Evolutionary conservation across 139 green algal genomes (phyloP), one percentile per base, ranked within the genome.

Genomic region (Micractinium conductrix): DNA sequence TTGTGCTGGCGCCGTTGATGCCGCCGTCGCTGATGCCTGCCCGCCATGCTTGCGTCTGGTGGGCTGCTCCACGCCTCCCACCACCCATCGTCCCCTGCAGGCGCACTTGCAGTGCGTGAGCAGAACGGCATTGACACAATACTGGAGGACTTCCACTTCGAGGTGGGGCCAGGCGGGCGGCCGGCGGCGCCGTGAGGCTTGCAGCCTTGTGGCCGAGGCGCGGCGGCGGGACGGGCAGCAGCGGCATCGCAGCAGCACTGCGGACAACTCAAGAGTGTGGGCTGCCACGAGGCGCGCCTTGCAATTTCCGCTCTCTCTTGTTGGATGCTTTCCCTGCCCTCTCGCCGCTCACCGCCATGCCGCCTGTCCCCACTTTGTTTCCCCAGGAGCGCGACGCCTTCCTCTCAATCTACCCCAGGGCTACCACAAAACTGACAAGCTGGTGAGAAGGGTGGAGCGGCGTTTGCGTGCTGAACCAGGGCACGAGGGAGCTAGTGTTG

Each of bases 351-450:
- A 6, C 21, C 16, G 70, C n/a, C 8, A 60, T n/a, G 40, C 19
- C 62, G 40, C 17, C 53, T 62, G 53, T 2, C 8, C 26, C 19
- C 24, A 21, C 26, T 62, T 19, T 22, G 53, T 22, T 16, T 62
- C 53, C 26, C 53, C 53, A 89, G 38, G 96, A 99, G 89, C 84
- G 94, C 26, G 93, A 96, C 50, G 87, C 95, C 70, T 98, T 99
- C 79, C 90, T 99, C 33, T 86, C 93, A n/a, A 76, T 95, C 1
- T 99, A 97, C 81, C 96, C 95, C 95, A 98, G 74, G 93, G 92
- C 48, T 94, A 96, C 78, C 91, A 96, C 89, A 96, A 93, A 60
- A 92, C 88, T 1, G 93, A 96, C 88, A 92, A 92, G 53, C 28
- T 86, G 84, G 88, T 90, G 48, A 55, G 78, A 35, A 1, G 24